A percentile compares a stretch with the other conserved stretches of the same genome.
Conservation (phyloP, 768 basidiomycete genomes). For the Leccinellum luteum region DNA sequence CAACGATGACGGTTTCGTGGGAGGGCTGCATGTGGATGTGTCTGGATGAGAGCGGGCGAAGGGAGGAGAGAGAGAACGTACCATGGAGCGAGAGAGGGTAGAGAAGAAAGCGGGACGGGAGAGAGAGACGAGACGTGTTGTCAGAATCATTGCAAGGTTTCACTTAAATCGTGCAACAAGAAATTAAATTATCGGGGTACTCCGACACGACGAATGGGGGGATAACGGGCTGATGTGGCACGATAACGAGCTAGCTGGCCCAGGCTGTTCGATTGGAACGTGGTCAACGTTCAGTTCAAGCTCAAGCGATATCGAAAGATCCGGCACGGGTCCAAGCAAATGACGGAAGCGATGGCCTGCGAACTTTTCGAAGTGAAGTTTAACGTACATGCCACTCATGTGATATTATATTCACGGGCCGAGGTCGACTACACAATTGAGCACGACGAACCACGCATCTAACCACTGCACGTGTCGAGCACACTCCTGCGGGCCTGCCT, state of each 20-base stretch:
- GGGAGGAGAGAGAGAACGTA: slow-evolving; percentile 23
- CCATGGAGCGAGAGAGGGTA: slow-evolving; percentile 48
- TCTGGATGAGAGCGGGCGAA: not conserved
- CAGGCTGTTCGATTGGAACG: not conserved
- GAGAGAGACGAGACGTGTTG: slow-evolving; percentile 39
- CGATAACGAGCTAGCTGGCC: not conserved
- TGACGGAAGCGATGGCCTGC: slow-evolving; percentile 1
- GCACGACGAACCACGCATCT: slow-evolving; percentile 76
- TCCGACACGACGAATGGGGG: slow-evolving; percentile 15
- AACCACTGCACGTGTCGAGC: slow-evolving; percentile 42
- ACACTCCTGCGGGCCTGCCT: slow-evolving; percentile 8
- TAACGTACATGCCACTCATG: not conserved
- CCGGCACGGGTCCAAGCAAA: not conserved
- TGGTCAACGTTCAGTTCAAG: not conserved
- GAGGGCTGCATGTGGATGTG: slow-evolving; percentile 31
- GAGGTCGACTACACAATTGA: slow-evolving; percentile 63
- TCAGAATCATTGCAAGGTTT: slow-evolving; percentile 38
- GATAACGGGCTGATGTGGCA: not conserved
- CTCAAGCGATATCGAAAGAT: not conserved
- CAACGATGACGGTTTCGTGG: slow-evolving; percentile 90
- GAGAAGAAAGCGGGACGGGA: slow-evolving; percentile 38
- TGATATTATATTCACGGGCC: slow-evolving; percentile 18
- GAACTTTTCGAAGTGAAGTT: not conserved
- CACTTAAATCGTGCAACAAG: slow-evolving; percentile 13
- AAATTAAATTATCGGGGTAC: slow-evolving; percentile 17